Evolutionary conservation across 352 stramenopile genomes (phyloP).

Genomic region (Pythium aristosporum): DNA sequence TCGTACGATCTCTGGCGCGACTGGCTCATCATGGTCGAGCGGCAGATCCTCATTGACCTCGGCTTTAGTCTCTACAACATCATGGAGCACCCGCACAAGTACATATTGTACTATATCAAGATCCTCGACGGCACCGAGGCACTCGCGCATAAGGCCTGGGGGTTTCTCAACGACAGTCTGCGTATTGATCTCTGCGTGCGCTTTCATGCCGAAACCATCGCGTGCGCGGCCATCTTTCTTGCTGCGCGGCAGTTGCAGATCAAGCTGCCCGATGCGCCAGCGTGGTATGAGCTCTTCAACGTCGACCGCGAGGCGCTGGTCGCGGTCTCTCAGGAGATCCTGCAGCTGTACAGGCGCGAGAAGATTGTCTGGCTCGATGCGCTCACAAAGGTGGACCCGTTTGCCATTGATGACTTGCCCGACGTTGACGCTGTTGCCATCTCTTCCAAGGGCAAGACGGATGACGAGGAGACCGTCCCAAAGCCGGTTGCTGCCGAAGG

Average conservation of each 20-base stretch:
- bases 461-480: neutral
- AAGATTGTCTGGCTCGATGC: conserved; percentile 71
- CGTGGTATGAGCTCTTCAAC: conserved; percentile 73
- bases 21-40: conserved; percentile 87
- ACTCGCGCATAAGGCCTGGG: conserved; percentile 85
- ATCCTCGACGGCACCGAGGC: conserved; percentile 68
- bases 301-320: conserved; percentile 55
- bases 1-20: conserved; percentile 75
- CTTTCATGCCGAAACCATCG: conserved; percentile 80
- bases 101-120: conserved; percentile 93
- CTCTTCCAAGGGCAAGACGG: neutral
- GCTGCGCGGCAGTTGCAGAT: conserved; percentile 60
- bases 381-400: conserved; percentile 68
- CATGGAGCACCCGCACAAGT: conserved; percentile 93
- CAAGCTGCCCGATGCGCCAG: conserved; percentile 49
- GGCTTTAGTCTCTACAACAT: conserved; percentile 92
- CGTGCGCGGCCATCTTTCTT: conserved; percentile 90
- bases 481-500: neutral
- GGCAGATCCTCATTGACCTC: conserved; percentile 90
- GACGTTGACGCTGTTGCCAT: conserved; percentile 15
- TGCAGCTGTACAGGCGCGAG: conserved; percentile 57
- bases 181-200: conserved; percentile 83
- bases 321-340: conserved; percentile 49
- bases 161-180: conserved; percentile 91
- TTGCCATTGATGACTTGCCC: conserved; percentile 49